Evolutionary conservation across 2,329 filamentous ascomycete genomes (phyloP), one percentile per base, ranked within the genome.

Genomic region (Pseudocercospora pini-densiflorae): DNA sequence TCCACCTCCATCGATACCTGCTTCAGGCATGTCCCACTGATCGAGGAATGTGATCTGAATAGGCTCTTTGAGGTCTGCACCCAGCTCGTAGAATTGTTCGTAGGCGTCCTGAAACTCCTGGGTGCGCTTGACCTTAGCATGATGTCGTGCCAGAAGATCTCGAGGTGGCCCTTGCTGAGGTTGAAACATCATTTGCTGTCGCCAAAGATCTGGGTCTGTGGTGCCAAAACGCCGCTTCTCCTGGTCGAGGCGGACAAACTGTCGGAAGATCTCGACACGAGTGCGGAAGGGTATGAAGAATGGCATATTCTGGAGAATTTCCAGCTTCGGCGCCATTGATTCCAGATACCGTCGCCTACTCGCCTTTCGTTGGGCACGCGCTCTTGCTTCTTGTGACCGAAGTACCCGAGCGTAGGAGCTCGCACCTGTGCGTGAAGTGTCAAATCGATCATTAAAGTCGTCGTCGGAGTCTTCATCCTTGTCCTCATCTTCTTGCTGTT

Each of bases 41-140:
- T 99, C 95, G 51, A 97, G 89, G 77, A 99, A 99, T 0, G 92
- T 95, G 74, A 99, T 98, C 75, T 97, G 93, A 40, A 99, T 97
- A 0, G 93, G 93, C 75, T 98, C 94, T 76, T 98, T 98, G 63
- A 99, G 81, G 0, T 89, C 90, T 14, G 94, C 91, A 0, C 91
- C 91, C 5, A 98, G 84, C 1, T 87, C 79, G 73, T 93, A 97
- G 74, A 97, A 97, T 63, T 93, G 87, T 3, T 90, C 83, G 75
- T 90, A 94, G 0, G 95, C 95, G 80, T 97, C 94, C 19, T 92
- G 86, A 75, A 98, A 97, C 5, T 97, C 86, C 58, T 88, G 86
- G 21, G 91, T 90, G 67, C 95, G 88, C 63, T 88, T 87, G 66
- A 99, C 94, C 61, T 88, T 88, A 10, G 93, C 94, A 71, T 92